phyloP scores from a whole-genome alignment of 2,329 filamentous ascomycete species.

The Ophiostoma piceae region DNA sequence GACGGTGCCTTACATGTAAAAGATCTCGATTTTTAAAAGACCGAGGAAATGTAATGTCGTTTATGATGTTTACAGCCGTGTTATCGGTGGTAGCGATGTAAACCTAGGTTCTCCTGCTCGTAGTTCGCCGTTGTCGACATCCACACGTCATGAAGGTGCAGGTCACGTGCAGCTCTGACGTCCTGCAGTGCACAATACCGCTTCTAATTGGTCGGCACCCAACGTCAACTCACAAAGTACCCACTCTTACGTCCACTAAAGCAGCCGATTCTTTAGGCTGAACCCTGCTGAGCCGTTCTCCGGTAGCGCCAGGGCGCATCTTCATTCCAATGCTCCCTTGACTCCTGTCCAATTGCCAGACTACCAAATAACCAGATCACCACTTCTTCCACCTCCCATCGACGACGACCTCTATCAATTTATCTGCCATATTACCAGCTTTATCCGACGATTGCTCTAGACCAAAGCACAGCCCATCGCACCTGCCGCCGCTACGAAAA shows the following conservation, averaged over 20 bases:
- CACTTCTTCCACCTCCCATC: neutral
- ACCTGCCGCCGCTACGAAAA: neutral
- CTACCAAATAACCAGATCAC: neutral
- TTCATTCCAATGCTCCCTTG: neutral
- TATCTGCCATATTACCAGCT: neutral
- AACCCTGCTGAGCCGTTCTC: neutral
- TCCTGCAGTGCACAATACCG: neutral
- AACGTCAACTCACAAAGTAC: neutral
- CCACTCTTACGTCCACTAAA: constrained; percentile 7
- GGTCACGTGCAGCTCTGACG: constrained; percentile 10
- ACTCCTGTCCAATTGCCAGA: neutral
- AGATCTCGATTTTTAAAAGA: too few species aligned
- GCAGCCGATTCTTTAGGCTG: constrained; percentile 4
- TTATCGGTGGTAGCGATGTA: too few species aligned
- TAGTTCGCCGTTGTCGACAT: neutral
- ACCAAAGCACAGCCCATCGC: neutral
- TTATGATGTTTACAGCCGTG: too few species aligned
- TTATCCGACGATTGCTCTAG: neutral
- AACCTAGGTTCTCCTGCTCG: too few species aligned
- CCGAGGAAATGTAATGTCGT: too few species aligned
- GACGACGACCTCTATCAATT: neutral
- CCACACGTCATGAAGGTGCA: neutral
- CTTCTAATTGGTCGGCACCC: neutral
- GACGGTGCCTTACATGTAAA: too few species aligned
- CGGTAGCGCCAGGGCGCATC: constrained; percentile 10